These are phyloP conservation scores for Dillenia turbinata DNA, from an alignment of 164 flowering plant species.

Conservation along the genomic window DNA sequence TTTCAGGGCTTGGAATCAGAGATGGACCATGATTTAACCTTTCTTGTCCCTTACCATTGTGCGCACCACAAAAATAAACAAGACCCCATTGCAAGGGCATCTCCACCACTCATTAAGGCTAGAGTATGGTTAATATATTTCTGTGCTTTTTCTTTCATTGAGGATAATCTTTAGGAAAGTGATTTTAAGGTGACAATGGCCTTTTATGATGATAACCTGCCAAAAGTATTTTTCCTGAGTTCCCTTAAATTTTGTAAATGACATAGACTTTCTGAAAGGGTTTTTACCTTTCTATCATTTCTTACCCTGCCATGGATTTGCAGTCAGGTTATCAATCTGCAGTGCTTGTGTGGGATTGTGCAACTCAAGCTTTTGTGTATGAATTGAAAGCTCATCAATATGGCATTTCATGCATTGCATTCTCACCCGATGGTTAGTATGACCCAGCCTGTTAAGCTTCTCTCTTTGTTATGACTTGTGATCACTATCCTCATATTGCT, in stretches of 20 bases:
- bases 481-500: background rate
- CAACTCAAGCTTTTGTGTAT: slow-evolving; percentile 28
- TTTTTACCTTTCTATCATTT: no score
- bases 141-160: background rate
- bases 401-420: slow-evolving; percentile 63
- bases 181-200: background rate
- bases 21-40: no score
- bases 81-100: no score
- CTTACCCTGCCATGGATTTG: slow-evolving; percentile 15
- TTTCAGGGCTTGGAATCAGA: no score
- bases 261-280: no score
- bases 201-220: background rate
- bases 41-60: no score
- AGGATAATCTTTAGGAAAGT: background rate
- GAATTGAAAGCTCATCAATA: slow-evolving; percentile 65
- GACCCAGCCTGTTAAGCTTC: background rate
- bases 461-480: background rate
- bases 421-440: slow-evolving; percentile 73
- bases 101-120: no score
- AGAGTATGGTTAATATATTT: no score
- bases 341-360: slow-evolving; percentile 58
- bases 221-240: background rate
- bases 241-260: background rate
- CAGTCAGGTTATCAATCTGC: slow-evolving; percentile 74
- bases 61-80: no score